These are phyloP conservation scores for Amphicarpaea edgeworthii DNA, from an alignment of 306 rosid genomes.

Conservation along the genomic window DNA sequence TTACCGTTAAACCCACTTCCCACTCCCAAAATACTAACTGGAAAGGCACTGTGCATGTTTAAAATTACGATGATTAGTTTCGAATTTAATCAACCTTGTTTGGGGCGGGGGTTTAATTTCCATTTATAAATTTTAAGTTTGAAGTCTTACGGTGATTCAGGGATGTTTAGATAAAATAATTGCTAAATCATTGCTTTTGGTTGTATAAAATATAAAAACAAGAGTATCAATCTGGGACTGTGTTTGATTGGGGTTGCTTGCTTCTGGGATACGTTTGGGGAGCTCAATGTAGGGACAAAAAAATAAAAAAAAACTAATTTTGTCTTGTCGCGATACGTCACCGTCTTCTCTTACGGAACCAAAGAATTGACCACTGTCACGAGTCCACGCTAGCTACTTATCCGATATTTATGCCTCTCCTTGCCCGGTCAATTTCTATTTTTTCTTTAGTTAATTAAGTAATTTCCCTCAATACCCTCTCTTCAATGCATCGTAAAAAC, in stretches of 20 bases:
- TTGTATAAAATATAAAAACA: background rate
- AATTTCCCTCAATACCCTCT: background rate
- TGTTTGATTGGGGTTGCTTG: slow-evolving; percentile 46
- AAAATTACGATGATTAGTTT: background rate
- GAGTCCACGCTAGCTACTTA: slow-evolving; percentile 45
- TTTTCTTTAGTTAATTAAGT: background rate
- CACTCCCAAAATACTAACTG: background rate
- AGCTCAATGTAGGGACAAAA: slow-evolving; percentile 45
- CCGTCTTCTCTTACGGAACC: slow-evolving; percentile 30
- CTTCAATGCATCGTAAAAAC: background rate
- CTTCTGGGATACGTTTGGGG: slow-evolving; percentile 50
- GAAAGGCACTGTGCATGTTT: background rate
- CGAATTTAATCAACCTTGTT: background rate
- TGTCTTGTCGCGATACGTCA: slow-evolving; percentile 50
- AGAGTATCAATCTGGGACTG: slow-evolving; percentile 30
- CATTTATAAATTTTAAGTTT: background rate
- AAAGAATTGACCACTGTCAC: slow-evolving; percentile 47
- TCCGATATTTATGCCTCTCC: background rate
- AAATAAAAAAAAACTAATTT: slow-evolving; percentile 26
- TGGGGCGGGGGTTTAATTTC: background rate
- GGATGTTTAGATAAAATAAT: slow-evolving; percentile 31
- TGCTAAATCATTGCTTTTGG: slow-evolving; percentile 5
- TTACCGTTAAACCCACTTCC: too few relatives aligned
- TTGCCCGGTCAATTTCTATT: slow-evolving; percentile 18
- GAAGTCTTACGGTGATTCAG: slow-evolving; percentile 20